Base-by-base conservation (phyloP, 805 yeast species). In the Saccharomycopsis selenospora region DNA sequence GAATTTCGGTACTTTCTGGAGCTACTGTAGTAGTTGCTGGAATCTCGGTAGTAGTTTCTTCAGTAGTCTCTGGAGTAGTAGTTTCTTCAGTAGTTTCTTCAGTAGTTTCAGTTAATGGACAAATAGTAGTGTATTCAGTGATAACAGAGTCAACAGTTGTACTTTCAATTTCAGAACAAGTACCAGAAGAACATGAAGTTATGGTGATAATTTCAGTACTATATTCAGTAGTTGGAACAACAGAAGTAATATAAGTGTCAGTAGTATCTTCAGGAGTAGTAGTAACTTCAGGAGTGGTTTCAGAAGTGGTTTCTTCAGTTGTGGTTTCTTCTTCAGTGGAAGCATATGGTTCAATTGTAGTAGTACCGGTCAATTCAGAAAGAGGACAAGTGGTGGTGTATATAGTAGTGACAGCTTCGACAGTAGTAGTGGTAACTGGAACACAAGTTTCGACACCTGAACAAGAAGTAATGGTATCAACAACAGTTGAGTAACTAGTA, bases 321-420 rank as follows among this genome's bases (percentile, higher is more conserved):
- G 23, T 22, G 17, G 25, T n/a, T 38, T 13, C 18, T n/a, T n/a
- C n/a, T n/a, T n/a, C n/a, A n/a, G n/a, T n/a, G n/a, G n/a, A n/a
- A n/a, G n/a, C n/a, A n/a, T n/a, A n/a, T n/a, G n/a, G n/a, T n/a
- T n/a, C n/a, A n/a, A n/a, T n/a, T 13, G 42, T 38, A 22, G 23
- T 18, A n/a, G 23, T 14, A 6, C 14, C 13, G 42, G 25, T 38
- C 42, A 38, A 38, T 4, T n/a, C 36, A 30, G 47, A 24, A 14
- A 51, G 30, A 22, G 51, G 54, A 33, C 55, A 52, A 22, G 48
- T 47, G 17, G 55, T 47, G 28, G 53, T 50, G 49, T 45, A 48
- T 3, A 36, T 33, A 18, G 47, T 44, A 25, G 46, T 43, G 6
- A 43, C 14, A 7, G 33, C 26, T 14, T 40, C 25, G 17, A 42